Conservation (phyloP, 2,329 filamentous ascomycete genomes). For the Rutstroemia sp. region DNA sequence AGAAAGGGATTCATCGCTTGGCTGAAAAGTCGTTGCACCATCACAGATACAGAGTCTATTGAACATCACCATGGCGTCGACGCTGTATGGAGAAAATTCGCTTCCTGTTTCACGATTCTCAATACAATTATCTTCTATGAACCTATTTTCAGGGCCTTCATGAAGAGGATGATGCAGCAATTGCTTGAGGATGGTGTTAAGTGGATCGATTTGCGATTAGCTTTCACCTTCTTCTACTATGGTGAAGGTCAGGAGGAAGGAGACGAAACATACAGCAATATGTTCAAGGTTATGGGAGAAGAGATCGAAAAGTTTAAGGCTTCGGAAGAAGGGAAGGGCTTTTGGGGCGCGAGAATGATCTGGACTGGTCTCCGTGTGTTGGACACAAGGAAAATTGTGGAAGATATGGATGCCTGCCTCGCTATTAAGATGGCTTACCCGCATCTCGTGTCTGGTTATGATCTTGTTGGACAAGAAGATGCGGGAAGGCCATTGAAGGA, state of each 20-base stretch:
- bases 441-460: conserved; percentile 76
- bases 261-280: conserved; percentile 59
- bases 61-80: conserved; percentile 78
- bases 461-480: conserved; percentile 86
- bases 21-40: conserved; percentile 65
- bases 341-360: conserved; percentile 81
- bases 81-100: conserved; percentile 79
- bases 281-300: conserved; percentile 68
- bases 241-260: conserved; percentile 55
- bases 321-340: conserved; percentile 61
- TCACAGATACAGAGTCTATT: conserved; percentile 65
- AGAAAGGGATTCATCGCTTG: conserved; percentile 66
- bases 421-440: conserved; percentile 72
- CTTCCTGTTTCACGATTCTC: conserved; percentile 64
- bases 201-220: conserved; percentile 76
- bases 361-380: conserved; percentile 69
- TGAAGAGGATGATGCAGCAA: conserved; percentile 62
- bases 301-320: conserved; percentile 70
- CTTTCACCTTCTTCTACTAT: conserved; percentile 66
- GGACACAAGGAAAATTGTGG: conserved; percentile 57
- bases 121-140: conserved; percentile 79
- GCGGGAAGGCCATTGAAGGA: conserved; percentile 67
- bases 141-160: conserved; percentile 73
- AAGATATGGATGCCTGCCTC: conserved; percentile 85
- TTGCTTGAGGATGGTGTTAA: conserved; percentile 75